Base-by-base conservation (phyloP, 768 basidiomycete genomes). In the Tricholoma flavovirens region DNA sequence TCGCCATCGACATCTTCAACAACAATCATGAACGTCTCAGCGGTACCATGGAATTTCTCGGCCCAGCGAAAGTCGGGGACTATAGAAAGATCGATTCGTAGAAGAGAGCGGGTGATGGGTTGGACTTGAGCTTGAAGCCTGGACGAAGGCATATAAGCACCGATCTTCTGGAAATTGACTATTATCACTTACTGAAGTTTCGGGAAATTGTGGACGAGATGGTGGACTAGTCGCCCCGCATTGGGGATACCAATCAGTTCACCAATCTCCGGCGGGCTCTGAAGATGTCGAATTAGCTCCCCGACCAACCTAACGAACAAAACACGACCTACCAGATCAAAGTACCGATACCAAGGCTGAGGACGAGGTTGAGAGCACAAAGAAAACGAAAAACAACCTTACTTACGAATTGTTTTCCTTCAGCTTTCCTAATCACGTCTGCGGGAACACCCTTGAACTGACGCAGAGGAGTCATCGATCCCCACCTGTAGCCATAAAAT, bases 31-130 rank as follows among this genome's bases (percentile, higher is more conserved):
- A 99, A 99, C 0, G 88, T 85, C 71, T 98, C 93, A 0, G 92
- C 86, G 0, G 77, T 71, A 3, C 93, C 91, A 61, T 98, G 96
- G 5, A 94, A 83, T 69, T 92, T 92, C 64, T 93, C 91, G 35
- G 98, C 95, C 97, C 97, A 99, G 45, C 88, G 83, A 83, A 98
- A 99, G 67, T 98, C 97, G n/a, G 97, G 95, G 3, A 85, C 83
- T 66, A 99, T 95, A 2, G 92, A 93, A 14, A 99, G 73, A 60
- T 98, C 96, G 54, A 98, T 87, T 32, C 92, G 85, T 12, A 99
- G 81, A 12, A 98, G 83, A 0, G 93, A 90, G 9, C 95, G 87
- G 0, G 97, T 98, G 64, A 99, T 93, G 0, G 96, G 97, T 63
- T 97, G 92, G 0, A 98, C 96, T 66, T 97, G 92, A 0, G 97